A percentile compares a stretch with the other conserved stretches of the same genome.
Conservation (phyloP, 2,329 filamentous ascomycete species). For the Aspergillus aculeatinus region DNA sequence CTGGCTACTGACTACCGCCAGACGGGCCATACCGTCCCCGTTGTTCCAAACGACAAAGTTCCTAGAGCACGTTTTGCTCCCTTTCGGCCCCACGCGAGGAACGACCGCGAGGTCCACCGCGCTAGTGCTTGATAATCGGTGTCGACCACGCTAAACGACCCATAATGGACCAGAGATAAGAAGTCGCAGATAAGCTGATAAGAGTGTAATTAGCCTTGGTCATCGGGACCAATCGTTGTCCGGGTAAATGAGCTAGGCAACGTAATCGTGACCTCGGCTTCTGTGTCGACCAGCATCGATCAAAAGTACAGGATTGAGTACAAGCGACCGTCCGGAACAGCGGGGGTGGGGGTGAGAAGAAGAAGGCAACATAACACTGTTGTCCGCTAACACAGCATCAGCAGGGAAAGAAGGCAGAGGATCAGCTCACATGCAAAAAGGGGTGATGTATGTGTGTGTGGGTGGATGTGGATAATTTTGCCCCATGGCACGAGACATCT, state of each 20-base stretch:
- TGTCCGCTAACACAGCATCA: neutral
- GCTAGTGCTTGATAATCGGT: slow-evolving; percentile 18
- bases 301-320: no score
- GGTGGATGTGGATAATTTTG: neutral
- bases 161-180: slow-evolving; percentile 19
- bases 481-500: neutral
- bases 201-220: slow-evolving; percentile 32
- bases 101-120: slow-evolving; percentile 19
- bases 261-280: neutral
- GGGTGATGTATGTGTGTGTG: no score
- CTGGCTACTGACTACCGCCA: neutral
- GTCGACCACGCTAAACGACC: slow-evolving; percentile 7
- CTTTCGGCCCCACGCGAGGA: slow-evolving; percentile 18
- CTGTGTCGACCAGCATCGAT: neutral
- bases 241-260: slow-evolving; percentile 8
- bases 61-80: slow-evolving; percentile 1
- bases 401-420: neutral
- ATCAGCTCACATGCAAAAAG: slow-evolving; percentile 5
- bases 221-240: slow-evolving; percentile 19
- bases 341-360: neutral
- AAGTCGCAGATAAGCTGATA: slow-evolving; percentile 25
- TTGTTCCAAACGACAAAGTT: neutral
- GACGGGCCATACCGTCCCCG: neutral
- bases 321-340: neutral
- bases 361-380: no score